These are phyloP conservation scores for Solanum appendiculatum DNA, from an alignment of 257 asterid genomes.

Conservation along the genomic window DNA sequence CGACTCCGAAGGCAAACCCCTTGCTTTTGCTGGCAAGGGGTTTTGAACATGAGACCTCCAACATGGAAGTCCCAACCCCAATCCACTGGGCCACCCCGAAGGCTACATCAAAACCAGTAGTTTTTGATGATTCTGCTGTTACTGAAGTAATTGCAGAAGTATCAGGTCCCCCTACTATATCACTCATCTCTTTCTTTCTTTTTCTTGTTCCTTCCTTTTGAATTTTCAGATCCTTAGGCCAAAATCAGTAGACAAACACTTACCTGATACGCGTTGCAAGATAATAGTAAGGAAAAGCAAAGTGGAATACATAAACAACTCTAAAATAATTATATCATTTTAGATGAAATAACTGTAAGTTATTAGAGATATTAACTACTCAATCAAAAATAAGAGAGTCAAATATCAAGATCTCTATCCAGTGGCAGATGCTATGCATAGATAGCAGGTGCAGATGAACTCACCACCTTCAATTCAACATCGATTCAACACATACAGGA, in stretches of 20 bases:
- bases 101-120: no score
- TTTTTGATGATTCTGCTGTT: slow-evolving; percentile 39
- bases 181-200: slow-evolving; percentile 47
- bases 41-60: no score
- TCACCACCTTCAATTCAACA: not conserved
- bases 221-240: not conserved
- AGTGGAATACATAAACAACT: not conserved
- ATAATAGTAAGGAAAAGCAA: not conserved
- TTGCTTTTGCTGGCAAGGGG: no score
- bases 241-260: not conserved
- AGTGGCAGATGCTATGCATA: no score
- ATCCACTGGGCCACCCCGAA: no score
- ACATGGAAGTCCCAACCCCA: no score
- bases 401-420: no score
- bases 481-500: not conserved
- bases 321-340: not conserved
- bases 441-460: not conserved
- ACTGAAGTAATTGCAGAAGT: slow-evolving; percentile 29
- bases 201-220: not conserved
- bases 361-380: not conserved
- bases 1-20: no score
- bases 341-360: not conserved
- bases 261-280: not conserved
- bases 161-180: slow-evolving; percentile 41
- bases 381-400: not conserved